Evolutionary conservation across 2,329 filamentous ascomycete genomes (phyloP), one percentile per base, ranked within the genome.

Genomic region (Stemphylium beticola): DNA sequence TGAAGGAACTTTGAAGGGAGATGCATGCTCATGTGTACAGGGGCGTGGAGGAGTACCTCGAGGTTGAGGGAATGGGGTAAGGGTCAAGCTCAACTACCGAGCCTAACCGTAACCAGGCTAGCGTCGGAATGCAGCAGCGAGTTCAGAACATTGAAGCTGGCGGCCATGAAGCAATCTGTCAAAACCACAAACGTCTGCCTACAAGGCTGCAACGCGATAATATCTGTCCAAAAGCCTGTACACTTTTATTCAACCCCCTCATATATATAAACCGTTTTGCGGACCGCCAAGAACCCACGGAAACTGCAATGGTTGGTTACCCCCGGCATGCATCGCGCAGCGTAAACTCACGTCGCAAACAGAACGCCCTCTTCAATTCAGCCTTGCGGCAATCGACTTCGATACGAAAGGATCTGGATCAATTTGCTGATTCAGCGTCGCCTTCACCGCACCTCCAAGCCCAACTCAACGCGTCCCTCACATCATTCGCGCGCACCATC

Each of bases 311-410:
- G 65, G 64, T 69, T 49, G 57, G 66, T 58, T 39, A 47, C 18
- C 46, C 29, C 10, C 15, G n/a, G 26, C 14, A 4, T 22, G 8
- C 18, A 24, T 39, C 18, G 4, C 12, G 18, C 36, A 37, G 18
- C 29, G 6, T 15, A 43, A 46, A 44, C 58, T 69, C 14, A 68
- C 49, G 8, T 49, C 11, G 24, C 47, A 45, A 44, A 49, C 52
- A 92, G 91, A 93, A 93, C 69, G 88, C 90, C 39, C 83, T 92
- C 45, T 96, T 93, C 81, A 96, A 96, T 74, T 89, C 90, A 53
- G 90, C 91, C 48, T 81, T 95, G 49, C 91, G 92, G 78, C 91
- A 96, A 79, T 92, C 88, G 64, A 91, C 90, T 65, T 85, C 89
- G 39, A 86, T 96, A 64, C 88, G 89, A 67, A 85, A 84, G 71